phyloP scores from a whole-genome alignment of 1,139 yeast genomes.

The Hemisphaericaspora xylanilytica region DNA sequence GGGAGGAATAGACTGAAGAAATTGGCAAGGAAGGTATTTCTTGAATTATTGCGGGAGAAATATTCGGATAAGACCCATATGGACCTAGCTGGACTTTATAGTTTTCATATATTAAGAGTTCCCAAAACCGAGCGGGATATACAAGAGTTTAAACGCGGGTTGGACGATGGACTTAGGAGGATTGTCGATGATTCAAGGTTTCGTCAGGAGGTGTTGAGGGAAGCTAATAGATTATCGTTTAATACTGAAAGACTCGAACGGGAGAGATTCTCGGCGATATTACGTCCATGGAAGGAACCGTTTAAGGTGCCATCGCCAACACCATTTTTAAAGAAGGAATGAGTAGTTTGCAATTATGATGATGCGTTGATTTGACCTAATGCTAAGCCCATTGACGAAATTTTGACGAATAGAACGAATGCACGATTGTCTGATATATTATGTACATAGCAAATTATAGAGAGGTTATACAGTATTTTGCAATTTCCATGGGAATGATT shows the following conservation, averaged over 20 bases:
- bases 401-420: too few species aligned
- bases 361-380: too few species aligned
- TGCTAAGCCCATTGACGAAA: too few species aligned
- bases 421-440: too few species aligned
- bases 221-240: not conserved
- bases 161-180: conserved; percentile 21
- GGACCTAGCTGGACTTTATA: conserved; percentile 41
- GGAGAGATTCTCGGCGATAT: conserved; percentile 41
- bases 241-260: not conserved
- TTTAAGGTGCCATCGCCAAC: conserved; percentile 26
- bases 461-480: too few species aligned
- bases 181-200: conserved; percentile 22
- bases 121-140: conserved; percentile 38
- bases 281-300: conserved; percentile 61
- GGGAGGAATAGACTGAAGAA: conserved; percentile 30
- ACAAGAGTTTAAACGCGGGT: conserved; percentile 26
- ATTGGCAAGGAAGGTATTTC: conserved; percentile 14
- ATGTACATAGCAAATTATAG: too few species aligned
- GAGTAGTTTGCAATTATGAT: too few species aligned
- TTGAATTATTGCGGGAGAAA: conserved; percentile 12
- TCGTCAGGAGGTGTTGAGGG: conserved; percentile 8
- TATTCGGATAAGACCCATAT: conserved; percentile 3
- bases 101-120: conserved; percentile 31
- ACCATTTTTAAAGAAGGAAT: not conserved
- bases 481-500: too few species aligned